phyloP scores from a whole-genome alignment of 2,329 filamentous ascomycete genomes.

The Blastomyces silverae region DNA sequence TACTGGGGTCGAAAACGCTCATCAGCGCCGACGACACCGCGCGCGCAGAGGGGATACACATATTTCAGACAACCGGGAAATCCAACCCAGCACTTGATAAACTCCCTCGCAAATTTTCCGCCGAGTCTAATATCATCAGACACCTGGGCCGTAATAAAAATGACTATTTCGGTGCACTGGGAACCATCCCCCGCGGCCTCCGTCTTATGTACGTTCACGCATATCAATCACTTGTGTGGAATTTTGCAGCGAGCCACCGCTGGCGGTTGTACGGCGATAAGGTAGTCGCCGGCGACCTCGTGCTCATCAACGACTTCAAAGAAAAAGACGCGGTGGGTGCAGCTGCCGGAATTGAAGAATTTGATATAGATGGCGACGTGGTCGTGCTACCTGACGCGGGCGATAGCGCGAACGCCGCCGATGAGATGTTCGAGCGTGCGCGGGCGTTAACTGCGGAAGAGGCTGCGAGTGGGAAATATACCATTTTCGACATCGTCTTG shows the following conservation, averaged over 20 bases:
- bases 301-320: slow-evolving; percentile 58
- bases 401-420: slow-evolving; percentile 49
- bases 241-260: slow-evolving; percentile 71
- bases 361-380: slow-evolving; percentile 58
- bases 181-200: slow-evolving; percentile 71
- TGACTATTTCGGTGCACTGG: slow-evolving; percentile 76
- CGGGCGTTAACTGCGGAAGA: slow-evolving; percentile 71
- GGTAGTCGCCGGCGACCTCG: slow-evolving; percentile 78
- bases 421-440: slow-evolving; percentile 60
- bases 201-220: slow-evolving; percentile 94
- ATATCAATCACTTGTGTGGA: slow-evolving; percentile 94
- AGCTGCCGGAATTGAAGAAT: slow-evolving; percentile 30
- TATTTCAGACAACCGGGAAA: slow-evolving; percentile 60
- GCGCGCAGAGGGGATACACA: slow-evolving; percentile 70
- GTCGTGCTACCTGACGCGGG: slow-evolving; percentile 55
- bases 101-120: slow-evolving; percentile 73
- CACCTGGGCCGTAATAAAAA: slow-evolving; percentile 56
- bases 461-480: slow-evolving; percentile 65
- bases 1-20: slow-evolving; percentile 37
- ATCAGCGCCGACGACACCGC: slow-evolving; percentile 68
- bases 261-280: slow-evolving; percentile 66
- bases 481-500: slow-evolving; percentile 81
- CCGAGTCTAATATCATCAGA: slow-evolving; percentile 70
- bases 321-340: slow-evolving; percentile 31
- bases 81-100: slow-evolving; percentile 55